phyloP scores from a whole-genome alignment of 192 early-diverging fungal species.

The Backusella australiensis region DNA sequence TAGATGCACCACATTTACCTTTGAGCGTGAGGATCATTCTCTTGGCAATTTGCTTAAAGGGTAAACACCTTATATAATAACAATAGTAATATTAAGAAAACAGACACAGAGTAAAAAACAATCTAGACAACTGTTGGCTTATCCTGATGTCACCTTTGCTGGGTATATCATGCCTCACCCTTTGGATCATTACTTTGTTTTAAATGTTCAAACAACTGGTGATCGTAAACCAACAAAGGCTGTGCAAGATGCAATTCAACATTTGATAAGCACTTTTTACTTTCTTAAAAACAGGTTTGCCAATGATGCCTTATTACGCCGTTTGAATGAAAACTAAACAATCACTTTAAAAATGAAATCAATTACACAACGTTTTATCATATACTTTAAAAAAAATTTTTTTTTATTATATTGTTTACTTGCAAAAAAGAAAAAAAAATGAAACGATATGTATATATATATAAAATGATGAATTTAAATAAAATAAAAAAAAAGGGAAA shows the following conservation, averaged over 20 bases:
- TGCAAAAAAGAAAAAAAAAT: neutral
- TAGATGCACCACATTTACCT: neutral
- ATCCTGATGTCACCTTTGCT: neutral
- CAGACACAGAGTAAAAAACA: neutral
- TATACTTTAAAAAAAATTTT: no score
- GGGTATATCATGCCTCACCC: neutral
- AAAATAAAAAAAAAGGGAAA: neutral
- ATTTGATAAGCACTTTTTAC: neutral
- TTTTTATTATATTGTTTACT: neutral
- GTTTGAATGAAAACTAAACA: no score
- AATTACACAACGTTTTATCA: no score
- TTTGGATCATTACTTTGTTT: neutral
- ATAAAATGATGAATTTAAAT: neutral
- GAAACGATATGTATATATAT: no score
- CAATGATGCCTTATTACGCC: no score
- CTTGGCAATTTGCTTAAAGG: neutral
- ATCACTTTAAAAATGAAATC: no score
- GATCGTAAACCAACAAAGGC: neutral
- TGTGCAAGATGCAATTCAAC: neutral
- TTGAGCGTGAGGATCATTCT: neutral
- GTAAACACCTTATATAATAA: neutral
- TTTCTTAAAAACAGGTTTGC: no score
- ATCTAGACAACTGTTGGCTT: neutral
- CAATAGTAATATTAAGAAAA: neutral
- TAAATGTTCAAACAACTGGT: neutral